A percentile compares a stretch with the other conserved stretches of the same genome.
These are phyloP conservation scores for carrot (Daucus carota) DNA, from an alignment of 129 eudicot species.

Conservation along the genomic window DNA sequence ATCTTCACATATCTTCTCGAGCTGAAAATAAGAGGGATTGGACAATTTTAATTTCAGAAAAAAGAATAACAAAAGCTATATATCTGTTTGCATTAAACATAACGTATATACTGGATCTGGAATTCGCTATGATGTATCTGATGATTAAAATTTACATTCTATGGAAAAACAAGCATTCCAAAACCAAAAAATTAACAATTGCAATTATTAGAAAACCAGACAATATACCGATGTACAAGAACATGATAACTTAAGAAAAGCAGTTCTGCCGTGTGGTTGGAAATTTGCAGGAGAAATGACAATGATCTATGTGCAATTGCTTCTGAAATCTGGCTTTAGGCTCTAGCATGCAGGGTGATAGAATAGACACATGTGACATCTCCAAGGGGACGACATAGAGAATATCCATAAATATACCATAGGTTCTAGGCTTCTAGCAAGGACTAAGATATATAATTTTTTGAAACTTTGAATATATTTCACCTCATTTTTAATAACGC, in stretches of 20 bases:
- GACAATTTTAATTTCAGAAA: not conserved
- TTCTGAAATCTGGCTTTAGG: not conserved
- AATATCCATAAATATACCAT: no score
- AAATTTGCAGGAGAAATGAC: not conserved
- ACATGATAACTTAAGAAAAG: not conserved
- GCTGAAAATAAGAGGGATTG: conserved; percentile 25
- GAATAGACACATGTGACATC: not conserved
- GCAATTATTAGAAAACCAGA: not conserved
- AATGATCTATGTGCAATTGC: not conserved
- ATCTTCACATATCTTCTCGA: conserved; percentile 76
- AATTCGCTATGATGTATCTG: no score
- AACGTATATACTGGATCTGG: not conserved
- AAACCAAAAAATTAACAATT: not conserved
- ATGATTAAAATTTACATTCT: not conserved
- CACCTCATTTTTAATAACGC: not conserved
- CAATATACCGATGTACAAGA: not conserved
- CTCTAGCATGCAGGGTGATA: not conserved
- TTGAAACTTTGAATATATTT: not conserved
- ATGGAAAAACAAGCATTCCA: not conserved
- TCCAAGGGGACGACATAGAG: no score
- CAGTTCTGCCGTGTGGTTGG: not conserved
- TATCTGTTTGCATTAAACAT: no score
- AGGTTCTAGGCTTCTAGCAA: no score
- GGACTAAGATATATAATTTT: not conserved
- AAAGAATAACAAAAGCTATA: not conserved